Evolutionary conservation across 2,329 filamentous ascomycete species (phyloP).

Genomic region (Botrytis fabae): DNA sequence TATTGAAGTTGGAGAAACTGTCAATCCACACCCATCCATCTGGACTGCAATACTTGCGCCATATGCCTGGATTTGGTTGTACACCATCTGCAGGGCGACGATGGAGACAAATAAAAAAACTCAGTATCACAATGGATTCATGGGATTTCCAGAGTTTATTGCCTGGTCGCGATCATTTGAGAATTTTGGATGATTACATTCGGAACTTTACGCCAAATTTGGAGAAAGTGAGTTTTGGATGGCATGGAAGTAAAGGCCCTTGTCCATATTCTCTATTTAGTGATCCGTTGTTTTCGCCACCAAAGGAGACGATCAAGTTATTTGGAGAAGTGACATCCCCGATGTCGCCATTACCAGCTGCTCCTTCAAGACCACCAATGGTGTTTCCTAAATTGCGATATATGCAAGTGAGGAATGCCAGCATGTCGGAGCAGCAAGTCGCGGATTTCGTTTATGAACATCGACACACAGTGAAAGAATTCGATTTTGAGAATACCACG

Average conservation of each 20-base stretch:
- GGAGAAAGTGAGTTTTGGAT: slow-evolving; percentile 73
- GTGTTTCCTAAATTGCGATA: slow-evolving; percentile 66
- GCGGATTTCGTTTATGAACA: slow-evolving; percentile 67
- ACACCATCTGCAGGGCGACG: slow-evolving; percentile 69
- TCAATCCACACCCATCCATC: slow-evolving; percentile 75
- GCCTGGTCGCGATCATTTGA: slow-evolving; percentile 68
- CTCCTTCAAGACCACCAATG: slow-evolving; percentile 55
- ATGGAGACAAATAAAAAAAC: slow-evolving; percentile 75
- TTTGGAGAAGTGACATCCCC: slow-evolving; percentile 65
- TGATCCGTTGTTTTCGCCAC: slow-evolving; percentile 66
- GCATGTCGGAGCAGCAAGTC: slow-evolving; percentile 71
- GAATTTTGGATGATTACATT: slow-evolving; percentile 80
- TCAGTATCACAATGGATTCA: slow-evolving; percentile 71
- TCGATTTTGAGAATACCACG: slow-evolving; percentile 76
- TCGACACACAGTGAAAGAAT: slow-evolving; percentile 67
- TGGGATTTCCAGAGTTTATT: slow-evolving; percentile 63
- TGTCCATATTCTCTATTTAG: slow-evolving; percentile 66
- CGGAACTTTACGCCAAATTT: slow-evolving; percentile 65
- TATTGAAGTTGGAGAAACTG: slow-evolving; percentile 66
- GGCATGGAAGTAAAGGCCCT: slow-evolving; percentile 71
- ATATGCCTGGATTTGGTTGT: slow-evolving; percentile 71
- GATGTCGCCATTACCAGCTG: slow-evolving; percentile 61
- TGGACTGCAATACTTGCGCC: slow-evolving; percentile 75
- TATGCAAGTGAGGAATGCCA: slow-evolving; percentile 70
- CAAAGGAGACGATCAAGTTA: slow-evolving; percentile 55